Evolutionary conservation across 2,329 filamentous ascomycete species (phyloP), one percentile per base, ranked within the genome.

Genomic region (Paecilomyces niveus): DNA sequence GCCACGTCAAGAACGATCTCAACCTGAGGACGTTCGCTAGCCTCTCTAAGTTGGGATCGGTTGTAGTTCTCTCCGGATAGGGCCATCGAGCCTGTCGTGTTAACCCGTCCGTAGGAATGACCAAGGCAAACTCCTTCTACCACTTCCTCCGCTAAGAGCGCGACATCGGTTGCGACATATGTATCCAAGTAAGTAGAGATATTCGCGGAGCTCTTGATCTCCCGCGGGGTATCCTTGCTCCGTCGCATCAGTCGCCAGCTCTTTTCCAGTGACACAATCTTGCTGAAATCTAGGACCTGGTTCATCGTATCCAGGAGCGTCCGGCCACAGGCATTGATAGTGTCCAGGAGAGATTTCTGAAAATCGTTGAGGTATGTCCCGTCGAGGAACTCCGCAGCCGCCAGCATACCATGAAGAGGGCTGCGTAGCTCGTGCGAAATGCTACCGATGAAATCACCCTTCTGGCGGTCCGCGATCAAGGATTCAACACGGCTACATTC

Each of bases 81-180:
- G 2, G 58, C 56, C 49, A 24, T 7, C 1, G 39, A 8, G 26
- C 50, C 50, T 52, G n/a, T n/a, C 21, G 31, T 21, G 26, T 52
- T 59, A 22, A 61, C 61, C 13, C 73, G 69, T 13, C 72, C 70
- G 35, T 74, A 76, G 1, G 68, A 65, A 63, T 83, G 80, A 0
- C 82, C 82, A 33, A 76, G 72, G 63, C 73, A 81, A 3, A 84
- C 81, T 1, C 82, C 81, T 58, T 84, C 81, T 4, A 82, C 76
- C 0, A 82, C 81, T 61, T 83, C 81, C 65, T 83, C 82, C 0
- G 80, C 75, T 10, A 83, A 62, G 2, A 76, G 69, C 15, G 76
- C 74, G 0, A 83, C 65, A 58, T 81, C 76, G 0, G 78, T 72
- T 7, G 66, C 65, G 3, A 72, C 68, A 29, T 69, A 69, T 0